A percentile compares a stretch with the other conserved stretches of the same genome.
phyloP scores from a whole-genome alignment of 768 basidiomycete species.

The Amanita muscaria region DNA sequence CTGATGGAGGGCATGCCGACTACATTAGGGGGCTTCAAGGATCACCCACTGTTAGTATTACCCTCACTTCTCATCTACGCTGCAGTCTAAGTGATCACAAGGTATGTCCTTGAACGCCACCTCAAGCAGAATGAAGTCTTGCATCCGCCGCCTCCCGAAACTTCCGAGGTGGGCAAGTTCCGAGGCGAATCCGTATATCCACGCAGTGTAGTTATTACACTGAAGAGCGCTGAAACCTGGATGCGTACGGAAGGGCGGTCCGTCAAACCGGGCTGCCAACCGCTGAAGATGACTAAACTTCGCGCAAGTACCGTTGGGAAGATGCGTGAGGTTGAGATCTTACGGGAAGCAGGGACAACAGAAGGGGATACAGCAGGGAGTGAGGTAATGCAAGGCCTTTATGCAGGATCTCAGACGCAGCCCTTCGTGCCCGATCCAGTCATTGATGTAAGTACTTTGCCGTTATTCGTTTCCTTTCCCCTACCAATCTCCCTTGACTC shows the following conservation, averaged over 20 bases:
- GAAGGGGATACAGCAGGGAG: slow-evolving; percentile 20
- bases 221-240: slow-evolving; percentile 94
- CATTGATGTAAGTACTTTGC: slow-evolving; percentile 54
- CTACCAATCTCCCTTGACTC: not conserved
- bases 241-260: slow-evolving; percentile 73
- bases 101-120: slow-evolving; percentile 81
- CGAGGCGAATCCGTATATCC: slow-evolving; percentile 89
- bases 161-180: slow-evolving; percentile 82
- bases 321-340: slow-evolving; percentile 54
- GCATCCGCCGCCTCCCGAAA: slow-evolving; percentile 51
- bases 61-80: not conserved
- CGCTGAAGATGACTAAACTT: slow-evolving; percentile 85
- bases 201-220: slow-evolving; percentile 69
- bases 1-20: slow-evolving; percentile 90
- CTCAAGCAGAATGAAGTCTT: slow-evolving; percentile 84
- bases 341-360: slow-evolving; percentile 29
- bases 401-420: slow-evolving; percentile 79
- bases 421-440: slow-evolving; percentile 73
- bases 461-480: no score
- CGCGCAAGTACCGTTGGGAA: slow-evolving; percentile 74
- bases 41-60: slow-evolving; percentile 73
- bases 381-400: slow-evolving; percentile 80
- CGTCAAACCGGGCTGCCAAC: slow-evolving; percentile 66
- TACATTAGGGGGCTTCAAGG: slow-evolving; percentile 86
- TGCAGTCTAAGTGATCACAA: slow-evolving; percentile 18